Percentiles rank a stretch among this genome's conserved stretches.
These are phyloP conservation scores for Potentilla sterilis DNA, from an alignment of 306 rosid species.

Conservation along the genomic window DNA sequence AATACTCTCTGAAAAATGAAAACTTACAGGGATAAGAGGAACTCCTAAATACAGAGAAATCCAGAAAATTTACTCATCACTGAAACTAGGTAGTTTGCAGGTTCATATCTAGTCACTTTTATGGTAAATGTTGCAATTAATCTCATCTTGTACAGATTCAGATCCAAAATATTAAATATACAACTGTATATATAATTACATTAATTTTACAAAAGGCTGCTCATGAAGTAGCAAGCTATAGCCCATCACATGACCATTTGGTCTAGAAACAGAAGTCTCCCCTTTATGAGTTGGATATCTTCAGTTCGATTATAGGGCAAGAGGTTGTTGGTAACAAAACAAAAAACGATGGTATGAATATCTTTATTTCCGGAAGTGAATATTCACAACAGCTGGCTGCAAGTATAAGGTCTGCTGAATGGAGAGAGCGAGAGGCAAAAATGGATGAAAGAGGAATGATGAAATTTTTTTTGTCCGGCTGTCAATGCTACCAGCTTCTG, in stretches of 20 bases:
- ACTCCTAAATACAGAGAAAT: neutral
- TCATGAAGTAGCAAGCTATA: neutral
- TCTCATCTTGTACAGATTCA: neutral
- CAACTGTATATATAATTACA: neutral
- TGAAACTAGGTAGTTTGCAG: neutral
- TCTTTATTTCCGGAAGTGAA: conserved; percentile 80
- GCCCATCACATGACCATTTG: neutral
- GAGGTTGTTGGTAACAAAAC: neutral
- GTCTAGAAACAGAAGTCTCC: neutral
- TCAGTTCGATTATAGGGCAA: neutral
- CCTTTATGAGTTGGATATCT: neutral
- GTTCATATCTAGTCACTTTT: neutral
- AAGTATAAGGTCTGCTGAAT: conserved; percentile 70
- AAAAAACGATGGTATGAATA: neutral
- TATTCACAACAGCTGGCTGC: conserved; percentile 83
- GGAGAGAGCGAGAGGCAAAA: conserved; percentile 83
- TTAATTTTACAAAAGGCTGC: neutral
- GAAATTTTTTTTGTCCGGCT: conserved; percentile 74
- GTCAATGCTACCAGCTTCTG: conserved; percentile 81
- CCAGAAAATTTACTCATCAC: neutral
- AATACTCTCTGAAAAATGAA: too few relatives aligned
- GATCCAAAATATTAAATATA: neutral
- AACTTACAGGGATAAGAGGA: neutral
- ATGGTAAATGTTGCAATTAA: neutral
- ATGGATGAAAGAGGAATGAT: conserved; percentile 87